These are phyloP conservation scores for Scedosporium boydii DNA, from an alignment of 2,329 filamentous ascomycete species.

Conservation along the genomic window DNA sequence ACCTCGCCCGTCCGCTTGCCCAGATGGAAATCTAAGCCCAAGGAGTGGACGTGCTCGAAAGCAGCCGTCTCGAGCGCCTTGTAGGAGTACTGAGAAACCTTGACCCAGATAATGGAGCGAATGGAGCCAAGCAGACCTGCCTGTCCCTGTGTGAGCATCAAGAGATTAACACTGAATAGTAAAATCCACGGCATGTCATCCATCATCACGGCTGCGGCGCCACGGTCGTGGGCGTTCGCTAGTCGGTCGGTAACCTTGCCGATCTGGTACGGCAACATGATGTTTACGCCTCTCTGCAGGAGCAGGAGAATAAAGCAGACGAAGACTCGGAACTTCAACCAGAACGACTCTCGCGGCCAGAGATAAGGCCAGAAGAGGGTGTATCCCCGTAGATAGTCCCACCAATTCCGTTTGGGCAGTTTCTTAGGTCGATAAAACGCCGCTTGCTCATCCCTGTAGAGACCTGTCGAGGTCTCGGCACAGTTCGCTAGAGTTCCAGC, in stretches of 20 bases:
- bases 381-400: slow-evolving; percentile 89
- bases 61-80: slow-evolving; percentile 87
- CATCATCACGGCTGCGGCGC: slow-evolving; percentile 18
- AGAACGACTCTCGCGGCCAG: slow-evolving; percentile 74
- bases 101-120: slow-evolving; percentile 84
- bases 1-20: slow-evolving; percentile 96
- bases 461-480: slow-evolving; percentile 19
- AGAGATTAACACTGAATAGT: slow-evolving; percentile 34
- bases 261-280: slow-evolving; percentile 75
- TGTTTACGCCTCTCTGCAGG: slow-evolving; percentile 73
- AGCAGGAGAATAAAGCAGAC: slow-evolving; percentile 75
- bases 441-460: slow-evolving; percentile 49
- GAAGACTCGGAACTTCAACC: slow-evolving; percentile 69
- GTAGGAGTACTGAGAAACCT: slow-evolving; percentile 94
- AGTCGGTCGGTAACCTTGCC: slow-evolving; percentile 71
- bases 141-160: slow-evolving; percentile 61
- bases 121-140: slow-evolving; percentile 79
- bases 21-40: slow-evolving; percentile 93
- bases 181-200: slow-evolving; percentile 53
- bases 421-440: slow-evolving; percentile 87
- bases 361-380: slow-evolving; percentile 92
- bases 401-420: slow-evolving; percentile 83
- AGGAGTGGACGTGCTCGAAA: slow-evolving; percentile 92
- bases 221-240: slow-evolving; percentile 28
- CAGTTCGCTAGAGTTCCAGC: slow-evolving; percentile 14